Percentiles rank a stretch among this genome's conserved stretches.
Evolutionary conservation across 768 basidiomycete genomes (phyloP).

Genomic region (Pisolithus orientalis): DNA sequence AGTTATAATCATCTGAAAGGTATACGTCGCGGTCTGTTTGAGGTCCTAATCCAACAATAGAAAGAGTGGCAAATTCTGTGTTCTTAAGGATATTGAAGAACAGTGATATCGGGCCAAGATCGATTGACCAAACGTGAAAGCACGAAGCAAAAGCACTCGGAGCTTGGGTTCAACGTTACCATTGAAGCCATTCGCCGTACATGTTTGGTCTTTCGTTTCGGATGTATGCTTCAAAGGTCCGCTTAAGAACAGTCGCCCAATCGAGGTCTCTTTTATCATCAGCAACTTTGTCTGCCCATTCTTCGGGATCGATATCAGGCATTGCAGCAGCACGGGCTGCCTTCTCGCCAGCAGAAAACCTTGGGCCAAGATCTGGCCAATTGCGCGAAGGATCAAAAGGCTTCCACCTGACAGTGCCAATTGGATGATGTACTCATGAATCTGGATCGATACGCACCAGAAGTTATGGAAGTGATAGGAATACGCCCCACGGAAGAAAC

Average conservation of each 20-base stretch:
- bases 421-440: neutral
- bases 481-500: slow-evolving; percentile 93
- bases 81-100: slow-evolving; percentile 20
- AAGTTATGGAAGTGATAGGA: slow-evolving; percentile 96
- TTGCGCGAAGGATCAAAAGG: slow-evolving; percentile 92
- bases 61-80: slow-evolving; percentile 20
- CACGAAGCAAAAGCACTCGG: slow-evolving; percentile 1
- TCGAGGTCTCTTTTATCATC: slow-evolving; percentile 77
- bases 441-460: slow-evolving; percentile 46
- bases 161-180: slow-evolving; percentile 27
- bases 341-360: slow-evolving; percentile 72
- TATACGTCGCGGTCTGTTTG: slow-evolving; percentile 26
- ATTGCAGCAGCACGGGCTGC: slow-evolving; percentile 45
- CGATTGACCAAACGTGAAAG: slow-evolving; percentile 11
- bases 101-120: slow-evolving; percentile 25
- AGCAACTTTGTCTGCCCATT: slow-evolving; percentile 37
- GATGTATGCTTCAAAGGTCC: slow-evolving; percentile 90
- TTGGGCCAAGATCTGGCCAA: slow-evolving; percentile 87
- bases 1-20: slow-evolving; percentile 20
- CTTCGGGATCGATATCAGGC: slow-evolving; percentile 27
- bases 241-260: slow-evolving; percentile 92
- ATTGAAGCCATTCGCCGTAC: slow-evolving; percentile 81
- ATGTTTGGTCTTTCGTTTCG: slow-evolving; percentile 90
- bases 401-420: slow-evolving; percentile 67
- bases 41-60: slow-evolving; percentile 28